A percentile compares a stretch with the other conserved stretches of the same genome.
phyloP scores from a whole-genome alignment of 2,329 filamentous ascomycete species.

The Talaromyces pinophilus region DNA sequence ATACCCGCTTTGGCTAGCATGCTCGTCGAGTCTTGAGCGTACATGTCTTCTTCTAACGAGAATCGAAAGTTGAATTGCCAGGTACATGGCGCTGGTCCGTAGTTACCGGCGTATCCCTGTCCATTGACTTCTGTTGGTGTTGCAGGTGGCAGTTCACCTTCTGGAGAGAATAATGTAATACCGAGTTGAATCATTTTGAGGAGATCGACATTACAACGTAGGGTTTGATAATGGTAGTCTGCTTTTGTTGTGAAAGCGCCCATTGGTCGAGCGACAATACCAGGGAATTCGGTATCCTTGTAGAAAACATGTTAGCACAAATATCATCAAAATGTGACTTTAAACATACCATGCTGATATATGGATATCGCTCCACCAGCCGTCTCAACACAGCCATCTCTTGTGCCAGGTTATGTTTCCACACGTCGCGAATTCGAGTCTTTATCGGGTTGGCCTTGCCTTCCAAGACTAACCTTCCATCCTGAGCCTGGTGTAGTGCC shows the following conservation, averaged over 20 bases:
- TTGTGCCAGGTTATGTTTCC: slow-evolving; percentile 86
- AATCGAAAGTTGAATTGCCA: slow-evolving; percentile 99
- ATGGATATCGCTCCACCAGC: slow-evolving; percentile 86
- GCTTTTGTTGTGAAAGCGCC: slow-evolving; percentile 92
- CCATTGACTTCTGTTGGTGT: slow-evolving; percentile 59
- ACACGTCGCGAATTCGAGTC: slow-evolving; percentile 90
- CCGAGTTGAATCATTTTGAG: slow-evolving; percentile 97
- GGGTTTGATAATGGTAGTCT: slow-evolving; percentile 97
- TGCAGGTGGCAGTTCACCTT: slow-evolving; percentile 81
- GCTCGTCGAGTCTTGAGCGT: slow-evolving; percentile 90
- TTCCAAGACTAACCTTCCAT: slow-evolving; percentile 56
- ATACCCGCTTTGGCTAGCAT: slow-evolving; percentile 90
- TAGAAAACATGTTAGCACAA: slow-evolving; percentile 9
- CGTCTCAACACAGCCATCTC: slow-evolving; percentile 85
- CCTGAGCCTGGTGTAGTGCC: slow-evolving; percentile 51
- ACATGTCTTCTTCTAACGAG: slow-evolving; percentile 94
- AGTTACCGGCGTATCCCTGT: slow-evolving; percentile 54
- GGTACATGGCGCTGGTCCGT: slow-evolving; percentile 72
- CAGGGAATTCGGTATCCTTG: slow-evolving; percentile 97
- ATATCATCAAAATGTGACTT: background rate
- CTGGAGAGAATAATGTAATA: slow-evolving; percentile 86
- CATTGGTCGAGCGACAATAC: slow-evolving; percentile 92
- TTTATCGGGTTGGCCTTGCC: slow-evolving; percentile 63
- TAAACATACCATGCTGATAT: slow-evolving; percentile 87
- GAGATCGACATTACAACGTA: slow-evolving; percentile 95